Evolutionary conservation across 495 filamentous ascomycete species (phyloP).

Genomic region (Gamarada debralockiae): DNA sequence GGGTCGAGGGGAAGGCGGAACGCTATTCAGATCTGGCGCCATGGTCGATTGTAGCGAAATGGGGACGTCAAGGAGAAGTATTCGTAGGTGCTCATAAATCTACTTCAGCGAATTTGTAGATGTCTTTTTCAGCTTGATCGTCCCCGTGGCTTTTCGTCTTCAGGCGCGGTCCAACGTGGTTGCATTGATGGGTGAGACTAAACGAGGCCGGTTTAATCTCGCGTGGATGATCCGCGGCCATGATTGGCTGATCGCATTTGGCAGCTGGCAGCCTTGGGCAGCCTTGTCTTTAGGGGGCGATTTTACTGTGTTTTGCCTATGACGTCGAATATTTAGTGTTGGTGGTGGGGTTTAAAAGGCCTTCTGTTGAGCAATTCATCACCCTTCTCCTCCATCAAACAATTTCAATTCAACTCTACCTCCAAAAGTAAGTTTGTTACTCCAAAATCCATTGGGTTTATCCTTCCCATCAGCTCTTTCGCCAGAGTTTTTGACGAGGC

Average conservation of each 20-base stretch:
- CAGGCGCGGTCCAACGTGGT: background rate
- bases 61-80: background rate
- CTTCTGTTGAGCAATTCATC: background rate
- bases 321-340: too few species aligned
- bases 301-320: too few species aligned
- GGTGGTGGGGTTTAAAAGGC: background rate
- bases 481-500: too few species aligned
- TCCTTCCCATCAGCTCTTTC: background rate
- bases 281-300: too few species aligned
- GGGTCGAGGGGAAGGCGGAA: constrained; percentile 35
- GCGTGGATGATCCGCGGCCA: too few species aligned
- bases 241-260: too few species aligned
- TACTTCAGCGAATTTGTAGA: background rate
- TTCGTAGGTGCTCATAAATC: background rate
- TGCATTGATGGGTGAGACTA: background rate
- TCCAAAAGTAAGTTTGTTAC: constrained; percentile 5
- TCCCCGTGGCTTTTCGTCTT: background rate
- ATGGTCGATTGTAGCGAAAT: constrained; percentile 26
- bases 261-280: background rate
- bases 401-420: background rate
- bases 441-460: background rate
- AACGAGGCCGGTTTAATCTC: background rate
- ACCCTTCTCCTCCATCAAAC: background rate
- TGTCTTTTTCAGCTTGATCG: background rate
- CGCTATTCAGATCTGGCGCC: constrained; percentile 53